phyloP scores from a whole-genome alignment of 2,329 filamentous ascomycete genomes.

The Cercospora sesami region DNA sequence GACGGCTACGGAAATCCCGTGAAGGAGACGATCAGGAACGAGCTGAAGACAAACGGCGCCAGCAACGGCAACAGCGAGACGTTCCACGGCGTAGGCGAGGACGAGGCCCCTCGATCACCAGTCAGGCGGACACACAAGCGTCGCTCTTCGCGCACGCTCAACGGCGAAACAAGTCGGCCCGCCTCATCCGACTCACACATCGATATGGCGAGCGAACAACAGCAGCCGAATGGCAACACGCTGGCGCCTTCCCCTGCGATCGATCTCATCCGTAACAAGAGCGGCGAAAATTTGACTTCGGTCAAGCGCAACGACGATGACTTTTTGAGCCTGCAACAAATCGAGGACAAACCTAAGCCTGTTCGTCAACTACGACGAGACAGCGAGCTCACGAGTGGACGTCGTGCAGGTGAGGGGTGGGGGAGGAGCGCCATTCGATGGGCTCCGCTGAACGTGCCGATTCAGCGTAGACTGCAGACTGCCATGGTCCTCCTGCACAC shows the following conservation, averaged over 20 bases:
- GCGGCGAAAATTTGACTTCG: constrained; percentile 46
- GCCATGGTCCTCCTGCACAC: constrained; percentile 53
- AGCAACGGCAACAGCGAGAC: constrained; percentile 25
- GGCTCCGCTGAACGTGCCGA: constrained; percentile 74
- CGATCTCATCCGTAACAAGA: constrained; percentile 47
- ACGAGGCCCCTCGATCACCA: constrained; percentile 34
- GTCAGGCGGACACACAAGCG: constrained; percentile 34
- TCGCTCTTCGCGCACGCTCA: constrained; percentile 30
- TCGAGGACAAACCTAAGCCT: constrained; percentile 39
- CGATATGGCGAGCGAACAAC: constrained; percentile 14
- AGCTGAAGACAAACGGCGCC: constrained; percentile 18
- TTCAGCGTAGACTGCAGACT: constrained; percentile 54
- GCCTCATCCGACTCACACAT: constrained; percentile 8
- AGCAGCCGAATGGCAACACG: constrained; percentile 14
- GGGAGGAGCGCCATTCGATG: constrained; percentile 66
- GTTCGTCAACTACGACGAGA: constrained; percentile 16
- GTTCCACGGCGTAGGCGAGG: constrained; percentile 34
- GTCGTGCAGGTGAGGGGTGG: constrained; percentile 57
- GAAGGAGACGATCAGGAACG: constrained; percentile 11
- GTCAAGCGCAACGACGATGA: constrained; percentile 30
- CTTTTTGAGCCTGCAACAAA: constrained; percentile 33
- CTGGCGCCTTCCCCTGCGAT: constrained; percentile 35
- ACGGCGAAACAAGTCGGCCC: constrained; percentile 24
- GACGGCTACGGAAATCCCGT: constrained; percentile 26
- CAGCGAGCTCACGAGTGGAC: constrained; percentile 52